Conservation (phyloP, 139 green algal species). For the Pleodorina starrii region DNA sequence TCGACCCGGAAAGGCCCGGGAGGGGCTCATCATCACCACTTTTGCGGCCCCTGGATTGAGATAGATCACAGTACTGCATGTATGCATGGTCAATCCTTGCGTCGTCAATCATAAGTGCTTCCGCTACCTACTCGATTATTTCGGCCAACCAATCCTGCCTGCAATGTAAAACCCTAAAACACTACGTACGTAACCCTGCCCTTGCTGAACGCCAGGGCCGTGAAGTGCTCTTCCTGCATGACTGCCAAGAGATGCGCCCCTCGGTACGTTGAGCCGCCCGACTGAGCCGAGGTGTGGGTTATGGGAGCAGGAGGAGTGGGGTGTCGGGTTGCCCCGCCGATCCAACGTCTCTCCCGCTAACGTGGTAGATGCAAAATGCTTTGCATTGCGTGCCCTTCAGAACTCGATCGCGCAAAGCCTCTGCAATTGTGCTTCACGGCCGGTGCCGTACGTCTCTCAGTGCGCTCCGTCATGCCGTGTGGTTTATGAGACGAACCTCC, state of each 20-base stretch:
- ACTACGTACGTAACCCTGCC: neutral
- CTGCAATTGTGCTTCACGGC: too few species aligned
- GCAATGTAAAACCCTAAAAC: too few species aligned
- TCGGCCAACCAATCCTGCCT: neutral
- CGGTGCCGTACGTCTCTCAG: too few species aligned
- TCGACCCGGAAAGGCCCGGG: too few species aligned
- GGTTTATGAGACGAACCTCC: too few species aligned
- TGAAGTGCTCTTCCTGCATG: slow-evolving; percentile 44
- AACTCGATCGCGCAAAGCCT: too few species aligned
- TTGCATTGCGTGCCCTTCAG: neutral
- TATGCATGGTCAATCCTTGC: neutral
- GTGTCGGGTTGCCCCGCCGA: neutral
- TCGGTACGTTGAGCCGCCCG: neutral
- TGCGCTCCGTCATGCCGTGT: too few species aligned
- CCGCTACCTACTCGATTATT: neutral
- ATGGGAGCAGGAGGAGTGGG: neutral
- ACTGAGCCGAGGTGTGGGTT: neutral
- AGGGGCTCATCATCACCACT: too few species aligned
- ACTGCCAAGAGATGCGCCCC: slow-evolving; percentile 13
- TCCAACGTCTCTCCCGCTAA: neutral
- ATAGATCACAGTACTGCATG: neutral
- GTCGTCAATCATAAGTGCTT: neutral
- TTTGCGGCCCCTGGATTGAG: neutral
- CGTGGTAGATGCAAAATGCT: neutral
- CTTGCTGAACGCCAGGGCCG: neutral